Evolutionary conservation across 371 early-diverging fungal species (phyloP), one percentile per base, ranked within the genome.

Genomic region (Thermomucor indicae-seudaticae): DNA sequence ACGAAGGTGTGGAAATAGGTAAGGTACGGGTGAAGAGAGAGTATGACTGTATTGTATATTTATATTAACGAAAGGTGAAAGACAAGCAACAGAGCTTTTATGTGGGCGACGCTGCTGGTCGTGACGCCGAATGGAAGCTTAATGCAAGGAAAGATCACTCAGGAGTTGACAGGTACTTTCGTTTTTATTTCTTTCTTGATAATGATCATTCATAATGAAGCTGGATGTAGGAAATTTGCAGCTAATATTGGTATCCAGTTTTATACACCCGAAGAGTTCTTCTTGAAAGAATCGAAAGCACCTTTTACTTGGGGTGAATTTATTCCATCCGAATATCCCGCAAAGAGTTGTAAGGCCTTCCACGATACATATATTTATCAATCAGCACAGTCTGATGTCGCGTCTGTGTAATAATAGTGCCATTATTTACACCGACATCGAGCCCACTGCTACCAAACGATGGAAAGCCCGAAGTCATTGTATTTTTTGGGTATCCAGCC

Each of bases 41-140:
- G n/a, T n/a, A 30, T 34, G 11, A 47, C 3, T 1, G 1, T 2
- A 11, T 32, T n/a, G 16, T 19, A 2, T 16, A 25, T 22, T 11
- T 25, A 16, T n/a, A 14, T 10, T 34, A 23, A 10, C 17, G 43
- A 23, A 6, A 23, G 24, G 11, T 46, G 35, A 50, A 75, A 61
- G 88, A 88, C 51, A 41, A 44, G 24, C 24, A 45, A 0, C 30
- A 58, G 11, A 83, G 86, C 49, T 92, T 88, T 38, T 96, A 80
- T 65, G 86, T 91, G 2, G 96, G 96, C 11, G 96, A 96, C 67
- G 96, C 95, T 2, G 94, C 93, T 14, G 95, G 96, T 2, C 70
- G 96, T 23, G 67, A 72, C 0, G 76, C 57, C 3, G 80, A 70
- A 2, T 87, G 88, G 85, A 81, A 82, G 45, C 60, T 47, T 0